A percentile compares a stretch with the other conserved stretches of the same genome.
These are phyloP conservation scores for Angomonas ambiguus DNA, from an alignment of 208 protist genomes.

Conservation along the genomic window DNA sequence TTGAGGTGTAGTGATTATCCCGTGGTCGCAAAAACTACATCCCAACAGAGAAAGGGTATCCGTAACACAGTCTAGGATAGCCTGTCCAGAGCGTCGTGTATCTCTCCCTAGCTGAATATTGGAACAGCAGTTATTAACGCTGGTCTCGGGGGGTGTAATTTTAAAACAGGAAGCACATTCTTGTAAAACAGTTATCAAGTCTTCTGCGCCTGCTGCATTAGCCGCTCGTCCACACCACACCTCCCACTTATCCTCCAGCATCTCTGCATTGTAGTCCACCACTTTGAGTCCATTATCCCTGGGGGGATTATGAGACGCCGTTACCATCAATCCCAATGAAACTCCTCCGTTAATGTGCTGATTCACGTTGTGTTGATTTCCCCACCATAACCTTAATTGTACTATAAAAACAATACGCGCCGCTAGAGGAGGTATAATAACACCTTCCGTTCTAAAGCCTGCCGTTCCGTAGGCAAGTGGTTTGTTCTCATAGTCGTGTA, in stretches of 20 bases:
- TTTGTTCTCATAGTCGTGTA: constrained; percentile 23
- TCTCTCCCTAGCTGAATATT: constrained; percentile 46
- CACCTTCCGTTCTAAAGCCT: constrained; percentile 58
- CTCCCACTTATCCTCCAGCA: constrained; percentile 72
- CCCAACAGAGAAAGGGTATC: constrained; percentile 21
- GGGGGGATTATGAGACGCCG: constrained; percentile 83
- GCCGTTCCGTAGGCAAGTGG: constrained; percentile 69
- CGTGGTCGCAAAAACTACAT: constrained; percentile 19
- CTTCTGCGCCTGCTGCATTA: constrained; percentile 44
- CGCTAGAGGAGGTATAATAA: constrained; percentile 48
- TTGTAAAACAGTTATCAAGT: constrained; percentile 37
- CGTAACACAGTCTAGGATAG: constrained; percentile 32
- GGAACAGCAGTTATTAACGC: not conserved
- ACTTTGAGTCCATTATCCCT: constrained; percentile 89
- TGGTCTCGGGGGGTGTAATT: not conserved
- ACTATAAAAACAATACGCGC: constrained; percentile 58
- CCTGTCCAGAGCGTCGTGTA: constrained; percentile 38
- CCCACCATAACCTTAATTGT: constrained; percentile 39
- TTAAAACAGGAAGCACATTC: constrained; percentile 19
- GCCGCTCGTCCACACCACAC: constrained; percentile 44
- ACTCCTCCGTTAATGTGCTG: constrained; percentile 4
- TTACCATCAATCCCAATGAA: constrained; percentile 74
- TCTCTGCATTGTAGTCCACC: constrained; percentile 73
- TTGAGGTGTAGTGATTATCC: constrained; percentile 57
- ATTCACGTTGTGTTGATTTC: constrained; percentile 10